These are phyloP conservation scores for Trichoderma sp. DNA, from an alignment of 2,329 filamentous ascomycete species.

Conservation along the genomic window DNA sequence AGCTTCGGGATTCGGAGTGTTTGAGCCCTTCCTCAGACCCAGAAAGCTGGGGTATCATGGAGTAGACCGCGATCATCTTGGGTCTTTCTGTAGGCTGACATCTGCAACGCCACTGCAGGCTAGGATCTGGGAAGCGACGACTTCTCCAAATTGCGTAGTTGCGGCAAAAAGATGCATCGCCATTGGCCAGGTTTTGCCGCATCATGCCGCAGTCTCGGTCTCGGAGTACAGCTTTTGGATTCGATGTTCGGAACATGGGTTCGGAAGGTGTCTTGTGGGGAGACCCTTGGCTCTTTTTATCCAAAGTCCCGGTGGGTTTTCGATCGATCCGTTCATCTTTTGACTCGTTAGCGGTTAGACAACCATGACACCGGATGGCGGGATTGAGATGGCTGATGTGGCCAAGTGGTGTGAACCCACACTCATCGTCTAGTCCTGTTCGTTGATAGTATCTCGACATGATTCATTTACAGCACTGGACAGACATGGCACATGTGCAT, in stretches of 20 bases:
- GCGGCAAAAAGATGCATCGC: slow-evolving; percentile 7
- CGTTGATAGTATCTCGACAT: not conserved
- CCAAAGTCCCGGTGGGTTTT: not conserved
- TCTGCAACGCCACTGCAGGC: slow-evolving; percentile 1
- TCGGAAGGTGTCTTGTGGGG: not conserved
- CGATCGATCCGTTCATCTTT: not conserved
- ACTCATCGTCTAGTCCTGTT: not conserved
- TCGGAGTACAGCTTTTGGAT: not conserved
- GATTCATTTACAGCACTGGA: not conserved
- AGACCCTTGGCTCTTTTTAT: not conserved
- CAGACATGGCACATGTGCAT: not conserved
- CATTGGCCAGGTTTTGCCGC: slow-evolving; percentile 1
- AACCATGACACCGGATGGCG: not conserved
- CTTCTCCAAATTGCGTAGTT: not conserved
- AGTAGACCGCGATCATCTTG: not conserved
- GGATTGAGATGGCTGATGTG: not conserved
- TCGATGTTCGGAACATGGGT: not conserved
- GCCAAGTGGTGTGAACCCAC: not conserved
- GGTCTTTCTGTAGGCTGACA: not conserved
- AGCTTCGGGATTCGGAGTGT: slow-evolving; percentile 13
- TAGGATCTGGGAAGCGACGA: not conserved
- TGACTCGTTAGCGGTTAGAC: not conserved
- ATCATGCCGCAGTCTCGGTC: slow-evolving; percentile 6
- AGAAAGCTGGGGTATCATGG: slow-evolving; percentile 10
- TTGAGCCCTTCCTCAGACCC: not conserved